Percentiles rank a stretch among this genome's conserved stretches.
Conservation (phyloP, 768 basidiomycete genomes). For the Dictyophora rubrovolvata region DNA sequence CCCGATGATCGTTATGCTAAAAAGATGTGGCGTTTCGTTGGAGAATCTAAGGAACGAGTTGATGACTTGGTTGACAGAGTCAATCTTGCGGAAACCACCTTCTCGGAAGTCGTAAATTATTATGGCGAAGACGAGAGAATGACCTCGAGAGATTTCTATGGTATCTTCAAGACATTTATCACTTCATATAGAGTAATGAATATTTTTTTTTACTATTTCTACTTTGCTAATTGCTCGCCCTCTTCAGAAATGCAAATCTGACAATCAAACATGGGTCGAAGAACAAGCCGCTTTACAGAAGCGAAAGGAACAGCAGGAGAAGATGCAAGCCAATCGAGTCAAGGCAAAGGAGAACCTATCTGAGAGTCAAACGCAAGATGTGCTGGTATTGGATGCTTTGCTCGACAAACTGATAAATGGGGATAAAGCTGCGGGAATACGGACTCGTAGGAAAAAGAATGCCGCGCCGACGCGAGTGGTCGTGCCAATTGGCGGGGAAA, state of each 20-base stretch:
- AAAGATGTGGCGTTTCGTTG: constrained; percentile 88
- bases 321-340: constrained; percentile 40
- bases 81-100: constrained; percentile 73
- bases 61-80: constrained; percentile 83
- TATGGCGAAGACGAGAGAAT: constrained; percentile 92
- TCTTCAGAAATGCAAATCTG: constrained; percentile 73
- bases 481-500: constrained; percentile 21
- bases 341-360: constrained; percentile 33
- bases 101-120: constrained; percentile 77
- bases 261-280: constrained; percentile 67
- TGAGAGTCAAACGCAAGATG: constrained; percentile 32
- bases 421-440: constrained; percentile 44
- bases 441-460: constrained; percentile 38
- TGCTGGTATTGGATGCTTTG: constrained; percentile 52
- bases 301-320: constrained; percentile 58
- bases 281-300: constrained; percentile 59
- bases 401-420: constrained; percentile 66
- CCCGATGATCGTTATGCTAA: constrained; percentile 67
- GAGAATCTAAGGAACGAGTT: constrained; percentile 61
- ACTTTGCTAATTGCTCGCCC: not conserved
- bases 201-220: not conserved
- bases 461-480: constrained; percentile 25
- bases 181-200: constrained; percentile 72
- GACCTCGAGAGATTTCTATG: constrained; percentile 88
- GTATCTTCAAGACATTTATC: constrained; percentile 93